phyloP scores from a whole-genome alignment of 257 asterid genomes.

The Solanum rostratum region DNA sequence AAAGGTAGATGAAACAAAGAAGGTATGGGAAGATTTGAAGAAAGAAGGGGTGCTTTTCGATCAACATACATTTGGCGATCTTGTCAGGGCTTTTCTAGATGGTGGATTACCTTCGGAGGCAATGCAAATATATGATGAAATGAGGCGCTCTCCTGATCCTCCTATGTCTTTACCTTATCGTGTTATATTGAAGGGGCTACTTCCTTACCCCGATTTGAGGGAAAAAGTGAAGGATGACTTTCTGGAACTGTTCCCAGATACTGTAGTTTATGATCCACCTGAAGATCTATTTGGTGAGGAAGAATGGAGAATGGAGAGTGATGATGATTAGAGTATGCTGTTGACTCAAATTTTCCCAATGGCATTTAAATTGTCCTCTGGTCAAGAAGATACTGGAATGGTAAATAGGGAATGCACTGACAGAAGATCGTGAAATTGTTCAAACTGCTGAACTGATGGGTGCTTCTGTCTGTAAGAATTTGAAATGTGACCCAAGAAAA shows the following conservation, averaged over 20 bases:
- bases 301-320: conserved; percentile 26
- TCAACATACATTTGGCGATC: conserved; percentile 93
- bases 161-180: conserved; percentile 78
- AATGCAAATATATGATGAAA: conserved; percentile 72
- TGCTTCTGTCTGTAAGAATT: background rate
- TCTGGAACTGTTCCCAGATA: conserved; percentile 68
- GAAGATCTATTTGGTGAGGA: conserved; percentile 57
- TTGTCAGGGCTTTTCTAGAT: conserved; percentile 74
- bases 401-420: background rate
- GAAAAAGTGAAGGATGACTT: conserved; percentile 86
- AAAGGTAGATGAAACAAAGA: conserved; percentile 46
- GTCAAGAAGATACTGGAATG: background rate
- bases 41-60: conserved; percentile 71
- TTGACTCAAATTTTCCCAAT: background rate
- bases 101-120: conserved; percentile 60
- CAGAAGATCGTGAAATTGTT: background rate
- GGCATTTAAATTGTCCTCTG: background rate
- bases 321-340: conserved; percentile 29
- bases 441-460: background rate
- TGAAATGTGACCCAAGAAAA: background rate
- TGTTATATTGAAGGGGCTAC: conserved; percentile 77
- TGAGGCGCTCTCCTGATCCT: conserved; percentile 71
- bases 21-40: conserved; percentile 77
- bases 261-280: conserved; percentile 80
- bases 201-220: conserved; percentile 69